Conservation (phyloP, 2,329 filamentous ascomycete species). For the Colletotrichum truncatum region DNA sequence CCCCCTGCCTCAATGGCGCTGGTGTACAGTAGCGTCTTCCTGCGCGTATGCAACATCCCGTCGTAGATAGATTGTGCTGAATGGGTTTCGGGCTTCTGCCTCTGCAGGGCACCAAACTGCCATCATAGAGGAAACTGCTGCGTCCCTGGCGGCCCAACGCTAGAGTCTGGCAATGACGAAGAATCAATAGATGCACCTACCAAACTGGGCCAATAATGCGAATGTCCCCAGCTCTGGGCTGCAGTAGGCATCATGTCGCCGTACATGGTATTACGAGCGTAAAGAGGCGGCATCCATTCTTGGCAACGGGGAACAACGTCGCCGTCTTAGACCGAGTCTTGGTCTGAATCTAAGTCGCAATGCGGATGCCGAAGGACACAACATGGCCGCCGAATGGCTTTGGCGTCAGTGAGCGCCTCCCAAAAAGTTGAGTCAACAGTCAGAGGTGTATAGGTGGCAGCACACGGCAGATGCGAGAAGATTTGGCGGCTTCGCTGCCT, state of each 20-base stretch:
- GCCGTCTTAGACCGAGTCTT: neutral
- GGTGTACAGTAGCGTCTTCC: neutral
- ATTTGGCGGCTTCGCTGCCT: no score
- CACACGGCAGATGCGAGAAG: no score
- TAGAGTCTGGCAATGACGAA: neutral
- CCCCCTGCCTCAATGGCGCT: neutral
- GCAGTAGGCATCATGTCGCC: no score
- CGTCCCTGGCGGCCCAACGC: no score
- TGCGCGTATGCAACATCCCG: neutral
- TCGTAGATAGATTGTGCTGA: neutral
- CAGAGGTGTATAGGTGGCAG: no score
- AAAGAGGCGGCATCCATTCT: neutral
- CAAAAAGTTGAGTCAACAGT: no score
- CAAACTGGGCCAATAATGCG: slow-evolving; percentile 15
- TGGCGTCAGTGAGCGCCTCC: neutral
- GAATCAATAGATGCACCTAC: slow-evolving; percentile 22
- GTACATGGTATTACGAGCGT: neutral
- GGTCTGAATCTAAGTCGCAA: neutral
- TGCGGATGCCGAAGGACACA: neutral
- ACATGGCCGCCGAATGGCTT: neutral
- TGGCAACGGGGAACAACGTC: neutral
- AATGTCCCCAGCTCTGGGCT: neutral
- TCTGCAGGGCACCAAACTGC: neutral
- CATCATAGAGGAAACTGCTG: neutral
- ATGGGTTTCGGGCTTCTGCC: neutral